These are phyloP conservation scores for Sporothrix phasma DNA, from an alignment of 2,329 filamentous ascomycete species.

Conservation along the genomic window DNA sequence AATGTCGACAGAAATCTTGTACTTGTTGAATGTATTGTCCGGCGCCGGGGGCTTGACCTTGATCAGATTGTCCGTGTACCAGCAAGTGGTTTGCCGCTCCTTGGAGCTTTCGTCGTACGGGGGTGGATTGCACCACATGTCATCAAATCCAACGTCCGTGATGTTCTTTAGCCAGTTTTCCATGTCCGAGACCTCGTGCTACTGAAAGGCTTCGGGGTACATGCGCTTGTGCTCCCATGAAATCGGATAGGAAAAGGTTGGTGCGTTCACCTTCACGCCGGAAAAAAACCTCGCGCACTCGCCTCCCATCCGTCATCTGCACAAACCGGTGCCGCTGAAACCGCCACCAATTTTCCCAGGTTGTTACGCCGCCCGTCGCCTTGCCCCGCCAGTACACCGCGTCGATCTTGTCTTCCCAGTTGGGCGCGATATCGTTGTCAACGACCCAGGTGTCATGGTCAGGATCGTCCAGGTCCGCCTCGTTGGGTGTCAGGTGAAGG, in stretches of 20 bases:
- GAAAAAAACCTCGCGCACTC: constrained; percentile 40
- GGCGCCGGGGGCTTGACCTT: background rate
- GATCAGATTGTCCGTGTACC: background rate
- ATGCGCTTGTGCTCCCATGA: background rate
- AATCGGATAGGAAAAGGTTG: constrained; percentile 39
- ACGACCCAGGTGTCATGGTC: background rate
- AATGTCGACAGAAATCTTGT: constrained; percentile 59
- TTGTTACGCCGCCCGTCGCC: constrained; percentile 47
- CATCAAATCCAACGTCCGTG: constrained; percentile 36
- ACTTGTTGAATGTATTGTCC: constrained; percentile 34
- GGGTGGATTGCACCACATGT: constrained; percentile 27
- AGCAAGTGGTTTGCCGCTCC: background rate
- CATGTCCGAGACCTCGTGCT: constrained; percentile 25
- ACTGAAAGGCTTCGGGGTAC: constrained; percentile 33
- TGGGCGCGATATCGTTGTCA: constrained; percentile 42
- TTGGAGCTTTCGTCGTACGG: background rate
- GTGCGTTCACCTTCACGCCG: constrained; percentile 26
- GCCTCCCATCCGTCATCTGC: constrained; percentile 55
- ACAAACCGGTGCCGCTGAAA: constrained; percentile 62
- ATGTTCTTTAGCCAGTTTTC: constrained; percentile 33
- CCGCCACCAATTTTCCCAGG: constrained; percentile 50
- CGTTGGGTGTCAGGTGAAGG: no score
- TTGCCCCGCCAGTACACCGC: constrained; percentile 54
- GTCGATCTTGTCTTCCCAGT: constrained; percentile 48
- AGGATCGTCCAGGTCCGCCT: constrained; percentile 52